These are phyloP conservation scores for Grigorovia yakushimaensis DNA, from an alignment of 805 yeast species.

Conservation along the genomic window DNA sequence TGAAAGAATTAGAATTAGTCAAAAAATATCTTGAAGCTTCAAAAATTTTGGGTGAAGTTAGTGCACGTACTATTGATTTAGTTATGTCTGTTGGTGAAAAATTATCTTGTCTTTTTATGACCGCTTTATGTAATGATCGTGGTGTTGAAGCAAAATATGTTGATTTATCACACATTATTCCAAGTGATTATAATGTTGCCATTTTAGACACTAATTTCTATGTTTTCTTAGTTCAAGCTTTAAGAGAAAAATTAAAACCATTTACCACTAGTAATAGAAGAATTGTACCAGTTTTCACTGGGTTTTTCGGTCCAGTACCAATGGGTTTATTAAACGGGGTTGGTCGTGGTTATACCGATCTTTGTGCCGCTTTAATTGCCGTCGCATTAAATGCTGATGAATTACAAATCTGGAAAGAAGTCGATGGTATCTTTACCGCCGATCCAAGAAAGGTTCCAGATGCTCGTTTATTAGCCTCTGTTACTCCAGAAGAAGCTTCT, in stretches of 20 bases:
- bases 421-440: conserved; percentile 97
- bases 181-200: conserved; percentile 42
- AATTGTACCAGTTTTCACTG: conserved; percentile 83
- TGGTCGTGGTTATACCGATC: conserved; percentile 95
- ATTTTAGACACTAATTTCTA: conserved; percentile 65
- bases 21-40: conserved; percentile 74
- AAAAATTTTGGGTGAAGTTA: conserved; percentile 82
- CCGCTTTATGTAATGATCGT: conserved; percentile 71
- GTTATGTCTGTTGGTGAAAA: conserved; percentile 94
- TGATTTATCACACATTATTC: conserved; percentile 66
- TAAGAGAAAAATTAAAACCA: conserved; percentile 41
- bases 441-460: conserved; percentile 92
- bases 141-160: conserved; percentile 73
- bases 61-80: conserved; percentile 77
- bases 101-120: conserved; percentile 80
- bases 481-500: conserved; percentile 98
- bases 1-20: conserved; percentile 57
- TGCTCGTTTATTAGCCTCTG: conserved; percentile 75
- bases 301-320: conserved; percentile 92
- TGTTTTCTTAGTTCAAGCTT: conserved; percentile 40
- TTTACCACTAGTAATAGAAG: conserved; percentile 29
- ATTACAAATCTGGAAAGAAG: conserved; percentile 97
- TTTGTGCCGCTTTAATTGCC: conserved; percentile 94
- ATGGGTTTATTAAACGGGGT: conserved; percentile 89
- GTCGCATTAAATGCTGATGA: conserved; percentile 90